Base-by-base conservation (phyloP, 2,329 filamentous ascomycete genomes). In the Zasmidium citrigriseum region DNA sequence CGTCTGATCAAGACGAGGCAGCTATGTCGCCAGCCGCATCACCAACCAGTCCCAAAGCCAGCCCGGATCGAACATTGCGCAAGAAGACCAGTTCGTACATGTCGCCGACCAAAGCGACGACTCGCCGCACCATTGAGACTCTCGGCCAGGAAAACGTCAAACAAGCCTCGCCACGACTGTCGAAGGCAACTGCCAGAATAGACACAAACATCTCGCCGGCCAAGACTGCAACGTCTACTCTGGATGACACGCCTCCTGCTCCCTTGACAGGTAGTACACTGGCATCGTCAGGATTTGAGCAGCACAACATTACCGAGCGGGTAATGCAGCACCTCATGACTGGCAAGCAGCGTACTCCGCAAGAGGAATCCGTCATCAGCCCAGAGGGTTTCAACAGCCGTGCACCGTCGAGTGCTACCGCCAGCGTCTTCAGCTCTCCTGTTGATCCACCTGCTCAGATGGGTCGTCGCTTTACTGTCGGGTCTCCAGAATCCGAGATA, bases 51-150 rank as follows among this genome's bases (percentile, higher is more conserved):
- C 34, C 7, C 14, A 41, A n/a, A n/a, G 5, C 34, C 34, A 41
- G 34, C 16, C 34, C 34, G 16, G 55, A 62, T 4, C 52, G 52
- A 20, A 44, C 24, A 29, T 24, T 65, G 2, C 64, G 62, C 20
- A 71, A 71, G 60, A 69, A 70, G 62, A 61, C 57, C 18, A 68
- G 63, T 60, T 68, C 67, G 4, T 71, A 69, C 58, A 72, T 70
- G 69, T 67, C 68, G 21, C 69, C 70, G 2, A 72, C 70, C 4
- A 67, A 65, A 25, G 68, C 69, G 2, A 63, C 68, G 2, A 65
- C 64, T 20, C 68, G 64, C 25, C 68, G 68, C n/a, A 60, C 54
- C 14, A 58, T 66, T 46, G 67, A 64, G 3, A 71, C 63, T 2
- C 60, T 67, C n/a, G 61, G 63, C 12, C 61, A 55, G 24, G 59